phyloP scores from a whole-genome alignment of 2,329 filamentous ascomycete genomes.

The Trichoderma afroharzianum region DNA sequence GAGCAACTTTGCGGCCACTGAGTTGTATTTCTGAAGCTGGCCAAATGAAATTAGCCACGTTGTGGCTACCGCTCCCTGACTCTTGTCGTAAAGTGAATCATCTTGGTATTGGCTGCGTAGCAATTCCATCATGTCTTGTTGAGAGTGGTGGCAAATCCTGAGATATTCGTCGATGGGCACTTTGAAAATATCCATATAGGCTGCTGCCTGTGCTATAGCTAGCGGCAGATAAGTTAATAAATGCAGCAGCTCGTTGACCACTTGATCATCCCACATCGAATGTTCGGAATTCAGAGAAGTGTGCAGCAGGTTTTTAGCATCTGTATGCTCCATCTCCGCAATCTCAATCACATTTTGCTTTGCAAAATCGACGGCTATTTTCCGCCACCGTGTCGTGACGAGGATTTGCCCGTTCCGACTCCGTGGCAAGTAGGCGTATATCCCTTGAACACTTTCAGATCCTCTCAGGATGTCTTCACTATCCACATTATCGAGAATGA shows the following conservation, averaged over 20 bases:
- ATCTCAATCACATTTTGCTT: not conserved
- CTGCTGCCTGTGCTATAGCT: not conserved
- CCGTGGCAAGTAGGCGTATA: not conserved
- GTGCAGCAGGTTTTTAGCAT: not conserved
- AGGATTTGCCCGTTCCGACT: not conserved
- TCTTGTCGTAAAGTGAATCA: not conserved
- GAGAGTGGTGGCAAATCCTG: not conserved
- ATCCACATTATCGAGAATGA: not conserved
- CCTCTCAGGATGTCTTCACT: not conserved
- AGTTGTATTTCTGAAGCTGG: not conserved
- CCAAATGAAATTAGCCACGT: not conserved
- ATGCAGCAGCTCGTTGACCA: not conserved
- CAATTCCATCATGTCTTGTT: not conserved
- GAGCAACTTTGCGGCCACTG: not conserved
- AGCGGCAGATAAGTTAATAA: not conserved
- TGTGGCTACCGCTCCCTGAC: not conserved
- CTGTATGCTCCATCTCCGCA: not conserved
- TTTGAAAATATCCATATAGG: not conserved
- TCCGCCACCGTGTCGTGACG: not conserved
- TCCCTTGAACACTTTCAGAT: not conserved
- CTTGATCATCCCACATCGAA: not conserved
- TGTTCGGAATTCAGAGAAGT: not conserved
- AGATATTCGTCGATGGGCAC: not conserved
- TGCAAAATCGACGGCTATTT: not conserved
- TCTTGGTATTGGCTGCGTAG: not conserved